phyloP scores from a whole-genome alignment of 2,329 filamentous ascomycete species.

The Monosporascus cannonballus region DNA sequence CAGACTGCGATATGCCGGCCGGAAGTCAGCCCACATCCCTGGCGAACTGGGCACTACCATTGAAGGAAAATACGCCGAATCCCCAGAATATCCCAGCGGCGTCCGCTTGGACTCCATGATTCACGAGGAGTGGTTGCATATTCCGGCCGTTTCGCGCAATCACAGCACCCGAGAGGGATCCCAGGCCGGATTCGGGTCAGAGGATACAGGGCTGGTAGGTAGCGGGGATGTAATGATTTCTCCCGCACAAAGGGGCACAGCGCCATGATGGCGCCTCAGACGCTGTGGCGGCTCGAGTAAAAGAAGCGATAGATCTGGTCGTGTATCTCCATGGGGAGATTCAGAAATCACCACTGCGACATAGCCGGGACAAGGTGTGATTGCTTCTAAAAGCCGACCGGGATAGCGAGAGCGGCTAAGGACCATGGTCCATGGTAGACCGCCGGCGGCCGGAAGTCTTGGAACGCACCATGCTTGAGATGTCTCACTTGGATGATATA shows the following conservation, averaged over 20 bases:
- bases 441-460: too few species aligned
- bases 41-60: background rate
- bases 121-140: background rate
- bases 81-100: background rate
- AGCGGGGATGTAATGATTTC: background rate
- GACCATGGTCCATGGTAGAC: too few species aligned
- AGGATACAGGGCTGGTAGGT: background rate
- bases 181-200: background rate
- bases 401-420: too few species aligned
- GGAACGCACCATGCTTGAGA: too few species aligned
- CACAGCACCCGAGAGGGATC: background rate
- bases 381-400: background rate
- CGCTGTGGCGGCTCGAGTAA: background rate
- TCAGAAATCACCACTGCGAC: background rate
- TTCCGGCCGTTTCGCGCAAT: background rate
- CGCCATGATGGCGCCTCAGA: background rate
- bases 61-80: background rate
- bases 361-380: background rate
- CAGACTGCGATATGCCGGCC: background rate
- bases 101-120: background rate
- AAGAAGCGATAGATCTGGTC: background rate
- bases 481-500: too few species aligned
- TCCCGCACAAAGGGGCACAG: background rate
- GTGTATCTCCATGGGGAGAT: background rate
- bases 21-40: background rate